Conservation (phyloP, 2,329 filamentous ascomycete genomes). For the Ceratocystis papillata region DNA sequence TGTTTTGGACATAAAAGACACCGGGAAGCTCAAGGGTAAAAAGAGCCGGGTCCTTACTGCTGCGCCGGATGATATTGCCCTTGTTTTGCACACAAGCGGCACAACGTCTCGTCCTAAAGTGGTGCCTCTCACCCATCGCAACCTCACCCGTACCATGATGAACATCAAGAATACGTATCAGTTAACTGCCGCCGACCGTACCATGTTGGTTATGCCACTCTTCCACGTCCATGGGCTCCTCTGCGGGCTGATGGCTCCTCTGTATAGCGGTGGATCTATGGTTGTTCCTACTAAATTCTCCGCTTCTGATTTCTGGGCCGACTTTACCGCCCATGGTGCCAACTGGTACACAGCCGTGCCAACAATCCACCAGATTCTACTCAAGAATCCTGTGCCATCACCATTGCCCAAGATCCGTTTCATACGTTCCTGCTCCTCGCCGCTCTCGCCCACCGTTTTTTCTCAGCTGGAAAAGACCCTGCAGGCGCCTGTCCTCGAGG, state of each 20-base stretch:
- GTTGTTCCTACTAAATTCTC: conserved; percentile 72
- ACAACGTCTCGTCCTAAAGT: conserved; percentile 80
- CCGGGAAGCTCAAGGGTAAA: conserved; percentile 50
- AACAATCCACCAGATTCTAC: conserved; percentile 80
- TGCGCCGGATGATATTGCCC: conserved; percentile 65
- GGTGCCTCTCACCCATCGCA: conserved; percentile 69
- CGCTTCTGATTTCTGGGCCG: conserved; percentile 68
- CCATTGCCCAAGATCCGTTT: conserved; percentile 67
- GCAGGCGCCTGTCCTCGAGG: conserved; percentile 71
- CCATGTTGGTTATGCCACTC: conserved; percentile 79
- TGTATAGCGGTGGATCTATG: conserved; percentile 65
- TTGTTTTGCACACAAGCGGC: conserved; percentile 74
- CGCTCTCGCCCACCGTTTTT: conserved; percentile 71
- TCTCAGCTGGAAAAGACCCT: conserved; percentile 66
- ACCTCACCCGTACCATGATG: conserved; percentile 70
- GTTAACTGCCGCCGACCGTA: conserved; percentile 59
- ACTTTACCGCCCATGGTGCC: conserved; percentile 62
- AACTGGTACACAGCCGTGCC: conserved; percentile 94
- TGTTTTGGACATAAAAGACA: conserved; percentile 65
- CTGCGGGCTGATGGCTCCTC: conserved; percentile 67
- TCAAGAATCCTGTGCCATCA: conserved; percentile 58
- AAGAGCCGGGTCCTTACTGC: conserved; percentile 38
- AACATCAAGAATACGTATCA: conserved; percentile 73
- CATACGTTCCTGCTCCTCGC: conserved; percentile 69
- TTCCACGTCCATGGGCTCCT: conserved; percentile 87